Base-by-base conservation (phyloP, 257 asterid genomes). In the Rauvolfia tetraphylla region DNA sequence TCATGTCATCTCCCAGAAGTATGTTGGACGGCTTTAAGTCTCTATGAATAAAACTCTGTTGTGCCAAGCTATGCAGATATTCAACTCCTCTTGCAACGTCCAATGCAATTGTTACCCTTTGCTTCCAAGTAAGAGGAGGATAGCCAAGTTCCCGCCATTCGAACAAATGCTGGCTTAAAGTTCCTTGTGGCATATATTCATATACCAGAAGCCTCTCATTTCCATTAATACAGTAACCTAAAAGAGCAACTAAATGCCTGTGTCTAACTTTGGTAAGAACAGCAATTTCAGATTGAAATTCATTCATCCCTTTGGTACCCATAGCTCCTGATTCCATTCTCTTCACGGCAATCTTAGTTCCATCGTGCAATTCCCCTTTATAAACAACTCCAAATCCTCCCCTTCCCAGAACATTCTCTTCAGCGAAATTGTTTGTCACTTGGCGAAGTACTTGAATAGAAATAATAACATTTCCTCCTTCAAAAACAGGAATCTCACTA, bases 41-140 rank as follows among this genome's bases (percentile, higher is more conserved):
- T 82, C 97, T 79, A 78, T 94, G 98, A 75, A 94, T 94, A 85
- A 94, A 94, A 81, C 98, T 92, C 74, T 85, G 92, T 68, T 94
- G 98, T 22, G 98, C 98, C 85, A 94, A 84, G 87, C 98, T 90
- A 77, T 94, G 98, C 41, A 94, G 93, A 84, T 94, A 94, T 82
- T 94, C 98, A 0, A 94, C 93, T 58, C 98, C 98, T 72, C 98
- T 89, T 0, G 92, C 98, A 78, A 94, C 98, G 75, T 92, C 98
- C 71, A 95, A 79, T 0, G 96, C 98, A 79, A 91, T 88, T 6
- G 98, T 89, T 69, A 90, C 96, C 85, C 98, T 83, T 70, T 92
- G 97, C 71, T 90, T 92, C 98, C 98, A 95, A 0, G 87, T 84
- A 62, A 95, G 90, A 68, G 92, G 90, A 41, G 79, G 81, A 76